phyloP scores from a whole-genome alignment of 805 yeast species.

The Monosporozyma servazzii region DNA sequence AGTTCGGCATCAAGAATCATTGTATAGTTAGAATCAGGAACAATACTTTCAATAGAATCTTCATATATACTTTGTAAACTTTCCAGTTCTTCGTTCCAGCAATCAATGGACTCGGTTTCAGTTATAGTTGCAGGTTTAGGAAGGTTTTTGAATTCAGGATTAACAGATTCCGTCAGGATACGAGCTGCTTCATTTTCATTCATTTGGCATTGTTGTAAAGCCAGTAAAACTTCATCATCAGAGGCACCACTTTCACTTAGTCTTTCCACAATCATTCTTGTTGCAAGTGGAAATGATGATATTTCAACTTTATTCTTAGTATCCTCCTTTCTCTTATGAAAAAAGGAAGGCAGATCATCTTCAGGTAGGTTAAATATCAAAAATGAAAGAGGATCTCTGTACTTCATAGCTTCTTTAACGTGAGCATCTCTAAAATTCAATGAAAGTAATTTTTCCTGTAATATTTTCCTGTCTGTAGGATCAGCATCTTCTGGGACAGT shows the following conservation, averaged over 20 bases:
- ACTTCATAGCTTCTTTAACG: constrained; percentile 59
- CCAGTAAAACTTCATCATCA: constrained; percentile 47
- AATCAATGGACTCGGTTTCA: constrained; percentile 30
- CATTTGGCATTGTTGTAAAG: constrained; percentile 34
- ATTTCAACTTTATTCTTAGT: constrained; percentile 48
- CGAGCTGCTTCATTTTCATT: constrained; percentile 47
- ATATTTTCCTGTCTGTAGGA: constrained; percentile 9
- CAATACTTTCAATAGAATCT: constrained; percentile 31
- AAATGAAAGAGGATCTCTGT: constrained; percentile 39
- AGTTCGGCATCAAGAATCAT: constrained; percentile 32
- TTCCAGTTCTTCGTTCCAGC: constrained; percentile 73
- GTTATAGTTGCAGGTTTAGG: not conserved
- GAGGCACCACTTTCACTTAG: constrained; percentile 64
- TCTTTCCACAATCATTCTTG: constrained; percentile 47
- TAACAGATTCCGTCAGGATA: constrained; percentile 35
- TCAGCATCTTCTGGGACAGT: constrained; percentile 5
- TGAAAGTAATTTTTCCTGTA: constrained; percentile 30
- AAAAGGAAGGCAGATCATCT: constrained; percentile 73
- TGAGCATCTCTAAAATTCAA: constrained; percentile 68
- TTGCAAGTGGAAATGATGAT: constrained; percentile 30
- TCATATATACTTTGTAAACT: constrained; percentile 54
- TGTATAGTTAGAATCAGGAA: constrained; percentile 21
- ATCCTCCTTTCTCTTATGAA: constrained; percentile 49
- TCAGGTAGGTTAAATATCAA: constrained; percentile 84
- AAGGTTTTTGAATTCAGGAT: constrained; percentile 5